Conservation (phyloP, 1,284 basidiomycete genomes). For the Cutaneotrichosporon sp. region DNA sequence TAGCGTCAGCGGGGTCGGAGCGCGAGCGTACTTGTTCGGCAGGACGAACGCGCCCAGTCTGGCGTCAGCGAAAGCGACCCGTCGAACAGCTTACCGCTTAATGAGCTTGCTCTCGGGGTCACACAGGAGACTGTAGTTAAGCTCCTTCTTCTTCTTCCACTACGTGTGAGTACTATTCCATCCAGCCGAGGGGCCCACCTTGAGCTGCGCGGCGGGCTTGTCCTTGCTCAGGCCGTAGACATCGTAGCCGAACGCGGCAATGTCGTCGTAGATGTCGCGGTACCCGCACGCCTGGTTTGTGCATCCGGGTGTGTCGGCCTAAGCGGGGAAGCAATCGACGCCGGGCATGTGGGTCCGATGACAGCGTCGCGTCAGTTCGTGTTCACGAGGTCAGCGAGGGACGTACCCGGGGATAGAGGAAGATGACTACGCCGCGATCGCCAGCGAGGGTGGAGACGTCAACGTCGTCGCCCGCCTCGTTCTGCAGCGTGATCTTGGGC, state of each 20-base stretch:
- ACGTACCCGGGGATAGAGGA: conserved; percentile 55
- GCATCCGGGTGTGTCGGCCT: conserved; percentile 63
- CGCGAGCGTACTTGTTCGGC: conserved; percentile 55
- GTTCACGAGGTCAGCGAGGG: too few relatives aligned
- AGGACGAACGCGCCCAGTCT: conserved; percentile 67
- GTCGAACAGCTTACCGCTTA: conserved; percentile 48
- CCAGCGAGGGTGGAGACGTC: conserved; percentile 43
- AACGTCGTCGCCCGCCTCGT: conserved; percentile 50
- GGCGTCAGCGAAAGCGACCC: background rate
- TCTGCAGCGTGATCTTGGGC: conserved; percentile 68
- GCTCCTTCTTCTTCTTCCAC: conserved; percentile 58
- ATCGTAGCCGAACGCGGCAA: conserved; percentile 61
- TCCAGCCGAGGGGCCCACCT: conserved; percentile 51
- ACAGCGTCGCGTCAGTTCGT: background rate
- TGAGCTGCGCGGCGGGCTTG: conserved; percentile 67
- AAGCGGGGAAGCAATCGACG: background rate
- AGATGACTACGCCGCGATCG: conserved; percentile 73
- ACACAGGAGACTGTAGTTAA: conserved; percentile 79
- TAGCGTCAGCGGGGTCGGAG: conserved; percentile 13
- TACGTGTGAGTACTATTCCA: conserved; percentile 15
- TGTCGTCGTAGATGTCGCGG: conserved; percentile 73
- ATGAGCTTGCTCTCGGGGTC: conserved; percentile 79
- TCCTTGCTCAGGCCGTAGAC: conserved; percentile 86
- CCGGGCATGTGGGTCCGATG: background rate
- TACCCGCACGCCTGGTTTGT: conserved; percentile 84